Evolutionary conservation across 2,329 filamentous ascomycete genomes (phyloP).

Genomic region (Dactylellina leptospora): DNA sequence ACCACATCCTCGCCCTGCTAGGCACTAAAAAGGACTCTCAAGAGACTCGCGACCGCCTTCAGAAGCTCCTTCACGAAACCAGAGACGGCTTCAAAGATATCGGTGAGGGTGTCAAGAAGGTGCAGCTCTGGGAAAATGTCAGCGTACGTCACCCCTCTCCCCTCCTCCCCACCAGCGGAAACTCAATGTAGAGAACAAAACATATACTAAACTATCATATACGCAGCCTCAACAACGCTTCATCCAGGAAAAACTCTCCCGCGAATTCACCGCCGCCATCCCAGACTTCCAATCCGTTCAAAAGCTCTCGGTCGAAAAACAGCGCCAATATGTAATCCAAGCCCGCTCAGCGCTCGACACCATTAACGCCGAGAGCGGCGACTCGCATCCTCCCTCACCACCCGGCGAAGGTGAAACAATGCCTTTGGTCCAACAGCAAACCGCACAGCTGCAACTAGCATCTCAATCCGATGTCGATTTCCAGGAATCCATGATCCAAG

Average conservation of each 20-base stretch:
- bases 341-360: slow-evolving; percentile 73
- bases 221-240: slow-evolving; percentile 89
- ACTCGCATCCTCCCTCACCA: slow-evolving; percentile 56
- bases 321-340: slow-evolving; percentile 83
- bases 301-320: slow-evolving; percentile 87
- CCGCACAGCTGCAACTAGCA: slow-evolving; percentile 79
- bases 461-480: slow-evolving; percentile 96
- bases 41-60: slow-evolving; percentile 86
- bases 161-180: background rate
- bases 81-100: slow-evolving; percentile 87
- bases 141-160: slow-evolving; percentile 67
- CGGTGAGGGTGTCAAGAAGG: slow-evolving; percentile 90
- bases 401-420: slow-evolving; percentile 57
- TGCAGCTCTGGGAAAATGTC: slow-evolving; percentile 85
- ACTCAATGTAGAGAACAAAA: background rate
- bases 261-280: slow-evolving; percentile 88
- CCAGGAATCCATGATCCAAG: slow-evolving; percentile 92
- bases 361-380: slow-evolving; percentile 54
- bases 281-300: slow-evolving; percentile 94
- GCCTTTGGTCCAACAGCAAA: slow-evolving; percentile 66
- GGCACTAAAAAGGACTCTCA: slow-evolving; percentile 92
- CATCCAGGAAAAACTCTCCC: slow-evolving; percentile 91
- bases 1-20: slow-evolving; percentile 82
- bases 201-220: no score
- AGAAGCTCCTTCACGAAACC: slow-evolving; percentile 85